These are phyloP conservation scores for Rhizodiscina lignyota DNA, from an alignment of 495 filamentous ascomycete genomes.

Conservation along the genomic window DNA sequence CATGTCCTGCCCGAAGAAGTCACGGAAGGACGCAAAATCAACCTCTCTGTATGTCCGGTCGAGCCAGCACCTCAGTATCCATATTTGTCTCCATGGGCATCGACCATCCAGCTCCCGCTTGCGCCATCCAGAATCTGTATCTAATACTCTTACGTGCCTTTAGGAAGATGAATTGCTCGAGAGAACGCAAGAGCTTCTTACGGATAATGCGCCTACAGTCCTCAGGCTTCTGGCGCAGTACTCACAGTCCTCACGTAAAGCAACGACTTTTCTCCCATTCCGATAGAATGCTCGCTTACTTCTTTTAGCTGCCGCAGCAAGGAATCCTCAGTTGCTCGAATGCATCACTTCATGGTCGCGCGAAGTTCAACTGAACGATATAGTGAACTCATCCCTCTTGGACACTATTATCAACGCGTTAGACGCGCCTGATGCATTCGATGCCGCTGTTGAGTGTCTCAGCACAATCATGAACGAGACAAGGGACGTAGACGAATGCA, in stretches of 20 bases:
- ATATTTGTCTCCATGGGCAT: not conserved
- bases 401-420: slow-evolving; percentile 64
- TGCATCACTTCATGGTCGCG: slow-evolving; percentile 94
- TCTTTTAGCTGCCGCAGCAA: slow-evolving; percentile 51
- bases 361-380: slow-evolving; percentile 67
- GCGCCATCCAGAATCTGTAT: slow-evolving; percentile 20
- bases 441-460: slow-evolving; percentile 83
- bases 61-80: slow-evolving; percentile 25
- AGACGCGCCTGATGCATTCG: slow-evolving; percentile 46
- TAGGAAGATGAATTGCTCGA: slow-evolving; percentile 84
- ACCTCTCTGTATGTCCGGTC: slow-evolving; percentile 82
- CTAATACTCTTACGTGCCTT: slow-evolving; percentile 27
- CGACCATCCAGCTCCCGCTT: not conserved
- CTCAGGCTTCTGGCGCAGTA: slow-evolving; percentile 75
- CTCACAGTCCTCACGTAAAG: slow-evolving; percentile 73
- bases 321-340: slow-evolving; percentile 79
- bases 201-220: slow-evolving; percentile 77
- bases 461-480: slow-evolving; percentile 86
- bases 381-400: slow-evolving; percentile 75
- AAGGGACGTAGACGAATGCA: slow-evolving; percentile 75
- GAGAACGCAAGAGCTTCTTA: slow-evolving; percentile 74
- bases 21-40: slow-evolving; percentile 96
- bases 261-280: not conserved
- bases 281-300: no score
- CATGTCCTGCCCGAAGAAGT: slow-evolving; percentile 97